Base-by-base conservation (phyloP, 2,329 filamentous ascomycete species). In the Septoria petroselini region DNA sequence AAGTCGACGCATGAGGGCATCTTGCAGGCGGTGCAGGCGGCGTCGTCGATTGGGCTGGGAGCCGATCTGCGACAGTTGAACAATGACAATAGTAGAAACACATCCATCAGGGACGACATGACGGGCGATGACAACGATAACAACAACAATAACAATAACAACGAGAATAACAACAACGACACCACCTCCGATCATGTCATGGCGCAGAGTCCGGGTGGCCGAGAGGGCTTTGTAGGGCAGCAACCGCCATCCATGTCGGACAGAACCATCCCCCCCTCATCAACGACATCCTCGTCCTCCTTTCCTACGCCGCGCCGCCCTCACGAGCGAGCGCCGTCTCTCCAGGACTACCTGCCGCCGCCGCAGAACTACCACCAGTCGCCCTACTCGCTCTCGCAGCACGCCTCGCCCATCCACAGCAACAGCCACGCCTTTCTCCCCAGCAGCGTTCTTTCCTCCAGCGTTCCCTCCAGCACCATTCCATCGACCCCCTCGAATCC, bases 371-470 rank as follows among this genome's bases (percentile, higher is more conserved):
- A 77, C 67, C 71, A 74, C 57, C 68, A 74, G 48, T 68, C 75
- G 37, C 71, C 76, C 57, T 77, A 77, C 61, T 67, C 70, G 48
- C 65, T 69, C 39, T 71, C 84, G 41, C 81, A 84, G 58, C 77
- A 82, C 58, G 66, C 68, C 42, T 70, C 67, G 50, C 60, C 69
- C 48, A 19, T 11, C 3, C 17, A 35, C 42, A 45, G 27, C 33
- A 62, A 69, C 42, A 45, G 27, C 33, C 62, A 69, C 51, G 55
- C 57, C 48, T 57, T 60, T 14, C 58, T 59, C 31, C 39, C 47
- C 40, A 50, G 52, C 44, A 53, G 41, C 48, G 56, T 58, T n/a
- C n/a, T n/a, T n/a, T n/a, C n/a, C n/a, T n/a, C n/a, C n/a, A n/a
- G n/a, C n/a, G n/a, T n/a, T n/a, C n/a, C n/a, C n/a, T n/a, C n/a